Conservation (phyloP, 2,329 filamentous ascomycete genomes). For the Westerdykella sp. region DNA sequence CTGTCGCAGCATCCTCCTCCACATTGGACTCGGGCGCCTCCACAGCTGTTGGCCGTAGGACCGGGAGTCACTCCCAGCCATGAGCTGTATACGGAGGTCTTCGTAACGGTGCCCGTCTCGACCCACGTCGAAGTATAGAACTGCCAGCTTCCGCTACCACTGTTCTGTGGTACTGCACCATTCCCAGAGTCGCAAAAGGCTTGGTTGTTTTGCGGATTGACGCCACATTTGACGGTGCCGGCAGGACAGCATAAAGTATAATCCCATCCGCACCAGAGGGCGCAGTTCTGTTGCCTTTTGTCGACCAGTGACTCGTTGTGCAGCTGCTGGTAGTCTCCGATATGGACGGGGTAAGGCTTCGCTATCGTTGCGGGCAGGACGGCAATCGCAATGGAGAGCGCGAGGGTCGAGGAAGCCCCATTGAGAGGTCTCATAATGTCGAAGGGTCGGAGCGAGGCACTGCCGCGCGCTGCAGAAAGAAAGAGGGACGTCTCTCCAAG, state of each 20-base stretch:
- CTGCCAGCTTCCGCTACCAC: conserved; percentile 44
- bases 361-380: conserved; percentile 43
- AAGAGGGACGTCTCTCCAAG: neutral
- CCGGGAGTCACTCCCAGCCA: conserved; percentile 18
- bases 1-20: conserved; percentile 64
- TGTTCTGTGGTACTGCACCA: conserved; percentile 3
- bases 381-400: conserved; percentile 34
- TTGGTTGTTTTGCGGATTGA: conserved; percentile 13
- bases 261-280: conserved; percentile 28
- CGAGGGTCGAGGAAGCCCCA: conserved; percentile 66
- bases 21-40: conserved; percentile 53
- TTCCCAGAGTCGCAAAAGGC: neutral
- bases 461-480: neutral
- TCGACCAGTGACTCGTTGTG: conserved; percentile 28
- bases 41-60: conserved; percentile 37
- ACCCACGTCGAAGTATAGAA: conserved; percentile 54
- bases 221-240: conserved; percentile 24
- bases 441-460: conserved; percentile 45
- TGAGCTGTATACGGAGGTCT: conserved; percentile 50
- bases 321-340: conserved; percentile 20
- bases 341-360: conserved; percentile 13
- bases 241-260: conserved; percentile 32
- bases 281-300: conserved; percentile 13
- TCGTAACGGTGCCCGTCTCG: conserved; percentile 49
- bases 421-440: conserved; percentile 51